These are phyloP conservation scores for Exserohilum rostratum DNA, from an alignment of 2,329 filamentous ascomycete species.

Conservation along the genomic window DNA sequence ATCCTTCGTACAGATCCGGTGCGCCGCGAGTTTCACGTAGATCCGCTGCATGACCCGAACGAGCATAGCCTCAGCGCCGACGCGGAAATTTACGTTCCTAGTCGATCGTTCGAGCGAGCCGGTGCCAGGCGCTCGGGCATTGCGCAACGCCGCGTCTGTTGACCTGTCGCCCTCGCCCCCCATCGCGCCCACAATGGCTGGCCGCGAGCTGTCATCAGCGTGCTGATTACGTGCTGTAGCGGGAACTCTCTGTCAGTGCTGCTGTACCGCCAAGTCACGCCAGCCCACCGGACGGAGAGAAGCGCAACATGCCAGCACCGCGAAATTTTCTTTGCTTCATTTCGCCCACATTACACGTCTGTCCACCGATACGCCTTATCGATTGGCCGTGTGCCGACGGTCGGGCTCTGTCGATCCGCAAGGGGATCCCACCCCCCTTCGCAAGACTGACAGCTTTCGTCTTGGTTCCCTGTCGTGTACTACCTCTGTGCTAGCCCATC, in stretches of 20 bases:
- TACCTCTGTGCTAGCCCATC: slow-evolving; percentile 32
- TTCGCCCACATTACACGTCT: slow-evolving; percentile 23
- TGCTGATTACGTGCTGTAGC: slow-evolving; percentile 24
- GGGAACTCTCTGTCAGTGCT: slow-evolving; percentile 25
- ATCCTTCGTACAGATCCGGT: slow-evolving; percentile 40
- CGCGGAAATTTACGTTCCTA: slow-evolving; percentile 45
- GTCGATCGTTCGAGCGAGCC: slow-evolving; percentile 40
- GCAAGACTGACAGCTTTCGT: slow-evolving; percentile 44
- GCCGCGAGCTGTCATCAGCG: slow-evolving; percentile 21
- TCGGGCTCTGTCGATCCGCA: slow-evolving; percentile 44
- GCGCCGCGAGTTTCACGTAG: slow-evolving; percentile 45
- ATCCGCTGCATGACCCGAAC: slow-evolving; percentile 36
- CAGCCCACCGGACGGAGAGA: slow-evolving; percentile 23
- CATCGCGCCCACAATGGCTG: slow-evolving; percentile 10
- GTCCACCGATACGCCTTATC: slow-evolving; percentile 42
- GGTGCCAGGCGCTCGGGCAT: slow-evolving; percentile 49
- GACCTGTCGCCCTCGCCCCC: slow-evolving; percentile 25
- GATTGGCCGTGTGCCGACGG: slow-evolving; percentile 46
- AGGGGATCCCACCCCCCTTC: slow-evolving; percentile 13
- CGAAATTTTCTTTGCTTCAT: slow-evolving; percentile 12
- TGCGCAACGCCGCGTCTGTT: slow-evolving; percentile 45
- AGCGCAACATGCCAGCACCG: slow-evolving; percentile 26
- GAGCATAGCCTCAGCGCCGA: slow-evolving; percentile 39
- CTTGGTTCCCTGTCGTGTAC: slow-evolving; percentile 38
- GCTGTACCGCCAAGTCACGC: slow-evolving; percentile 18